phyloP scores from a whole-genome alignment of 2,329 filamentous ascomycete species.

The Phyllosticta citribraziliensis region DNA sequence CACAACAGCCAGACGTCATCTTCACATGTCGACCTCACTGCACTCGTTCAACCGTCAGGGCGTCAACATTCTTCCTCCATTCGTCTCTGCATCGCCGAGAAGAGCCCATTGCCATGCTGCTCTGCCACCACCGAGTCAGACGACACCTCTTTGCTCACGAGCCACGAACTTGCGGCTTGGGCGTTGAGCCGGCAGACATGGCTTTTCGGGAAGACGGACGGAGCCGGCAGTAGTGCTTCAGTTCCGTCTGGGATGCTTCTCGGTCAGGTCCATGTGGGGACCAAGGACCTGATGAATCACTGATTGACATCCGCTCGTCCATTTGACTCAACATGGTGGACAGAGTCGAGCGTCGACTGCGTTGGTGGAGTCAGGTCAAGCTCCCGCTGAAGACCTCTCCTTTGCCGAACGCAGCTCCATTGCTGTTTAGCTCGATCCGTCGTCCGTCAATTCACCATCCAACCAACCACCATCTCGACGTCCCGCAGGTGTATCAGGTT shows the following conservation, averaged over 20 bases:
- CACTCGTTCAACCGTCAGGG: not conserved
- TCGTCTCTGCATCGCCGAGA: not conserved
- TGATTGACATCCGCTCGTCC: not conserved
- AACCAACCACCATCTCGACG: not conserved
- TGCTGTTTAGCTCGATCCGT: no score
- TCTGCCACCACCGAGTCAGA: no score
- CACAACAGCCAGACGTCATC: not conserved
- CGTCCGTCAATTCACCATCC: no score
- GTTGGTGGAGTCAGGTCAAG: no score
- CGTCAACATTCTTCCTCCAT: not conserved
- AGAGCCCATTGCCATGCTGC: no score
- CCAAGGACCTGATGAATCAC: not conserved
- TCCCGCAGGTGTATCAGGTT: not conserved
- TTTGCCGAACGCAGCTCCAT: no score
- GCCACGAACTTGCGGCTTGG: not conserved
- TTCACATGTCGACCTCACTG: slow-evolving; percentile 2
- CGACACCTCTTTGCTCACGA: no score
- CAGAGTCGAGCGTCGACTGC: no score
- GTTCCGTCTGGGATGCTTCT: not conserved
- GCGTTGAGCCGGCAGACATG: not conserved
- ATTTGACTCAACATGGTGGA: not conserved
- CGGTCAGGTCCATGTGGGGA: not conserved
- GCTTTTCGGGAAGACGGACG: not conserved
- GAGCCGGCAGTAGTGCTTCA: not conserved
- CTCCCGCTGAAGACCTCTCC: no score